Percentiles rank a stretch among this genome's conserved stretches.
Conservation (phyloP, 306 rosid species). For the Fagus sylvatica region DNA sequence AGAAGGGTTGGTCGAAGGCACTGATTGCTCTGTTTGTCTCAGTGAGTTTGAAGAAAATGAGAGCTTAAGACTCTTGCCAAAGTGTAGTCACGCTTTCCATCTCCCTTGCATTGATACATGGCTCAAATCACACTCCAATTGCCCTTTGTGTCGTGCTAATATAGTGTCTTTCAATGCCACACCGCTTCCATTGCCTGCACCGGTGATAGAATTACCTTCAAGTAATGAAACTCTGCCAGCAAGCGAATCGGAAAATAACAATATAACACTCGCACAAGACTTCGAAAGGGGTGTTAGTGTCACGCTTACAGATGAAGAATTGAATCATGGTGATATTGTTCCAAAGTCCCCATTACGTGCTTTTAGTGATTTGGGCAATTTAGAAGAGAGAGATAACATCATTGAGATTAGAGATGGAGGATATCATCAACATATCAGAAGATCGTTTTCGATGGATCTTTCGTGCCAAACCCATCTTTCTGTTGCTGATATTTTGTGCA, state of each 20-base stretch:
- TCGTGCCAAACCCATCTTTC: constrained; percentile 34
- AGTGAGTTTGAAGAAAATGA: constrained; percentile 83
- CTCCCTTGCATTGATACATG: constrained; percentile 86
- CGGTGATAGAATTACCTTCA: constrained; percentile 29
- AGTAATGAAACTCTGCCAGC: constrained; percentile 31
- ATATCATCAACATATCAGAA: constrained; percentile 46
- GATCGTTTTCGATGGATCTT: constrained; percentile 87
- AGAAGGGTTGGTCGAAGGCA: constrained; percentile 64
- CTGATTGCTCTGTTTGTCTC: constrained; percentile 89
- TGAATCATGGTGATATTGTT: constrained; percentile 6
- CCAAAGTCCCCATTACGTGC: constrained; percentile 54
- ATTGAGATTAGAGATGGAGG: constrained; percentile 66
- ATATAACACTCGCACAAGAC: constrained; percentile 14
- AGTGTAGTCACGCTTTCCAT: constrained; percentile 93
- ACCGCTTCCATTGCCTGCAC: constrained; percentile 26
- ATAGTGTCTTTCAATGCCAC: constrained; percentile 43
- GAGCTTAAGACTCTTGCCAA: constrained; percentile 68
- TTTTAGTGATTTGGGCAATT: constrained; percentile 58
- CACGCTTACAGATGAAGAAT: constrained; percentile 30
- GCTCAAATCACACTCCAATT: constrained; percentile 86
- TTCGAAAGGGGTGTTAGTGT: constrained; percentile 15
- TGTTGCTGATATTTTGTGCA: constrained; percentile 49
- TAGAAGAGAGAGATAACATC: constrained; percentile 54
- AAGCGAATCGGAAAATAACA: constrained; percentile 32
- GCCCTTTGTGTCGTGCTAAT: constrained; percentile 87